A percentile compares a stretch with the other conserved stretches of the same genome.
Evolutionary conservation across 495 filamentous ascomycete species (phyloP).

Genomic region (Penicillium soppii): DNA sequence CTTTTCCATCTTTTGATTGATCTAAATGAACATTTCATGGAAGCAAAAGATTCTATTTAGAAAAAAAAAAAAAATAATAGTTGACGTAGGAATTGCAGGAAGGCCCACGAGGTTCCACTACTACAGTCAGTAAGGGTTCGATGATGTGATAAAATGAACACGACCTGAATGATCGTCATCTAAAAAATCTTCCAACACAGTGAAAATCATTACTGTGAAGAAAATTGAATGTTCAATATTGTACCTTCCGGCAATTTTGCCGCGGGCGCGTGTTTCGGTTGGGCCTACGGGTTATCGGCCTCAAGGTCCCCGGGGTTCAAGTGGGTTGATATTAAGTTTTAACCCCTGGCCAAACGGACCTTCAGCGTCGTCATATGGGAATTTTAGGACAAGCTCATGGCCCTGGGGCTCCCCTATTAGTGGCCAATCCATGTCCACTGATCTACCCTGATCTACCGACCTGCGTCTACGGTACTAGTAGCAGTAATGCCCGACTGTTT

Average conservation of each 20-base stretch:
- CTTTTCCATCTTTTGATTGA: neutral
- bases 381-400: neutral
- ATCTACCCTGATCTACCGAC: slow-evolving; percentile 5
- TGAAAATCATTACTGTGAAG: neutral
- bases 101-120: slow-evolving; percentile 2
- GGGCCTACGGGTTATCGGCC: neutral
- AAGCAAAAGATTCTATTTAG: neutral
- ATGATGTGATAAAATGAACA: slow-evolving; percentile 3
- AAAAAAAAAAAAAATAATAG: neutral
- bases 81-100: neutral
- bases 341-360: neutral
- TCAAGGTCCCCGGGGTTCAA: neutral
- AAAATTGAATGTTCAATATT: neutral
- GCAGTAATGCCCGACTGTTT: neutral
- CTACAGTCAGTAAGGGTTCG: neutral
- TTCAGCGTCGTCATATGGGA: neutral
- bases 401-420: neutral
- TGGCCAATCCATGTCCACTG: neutral
- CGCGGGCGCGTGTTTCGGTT: neutral
- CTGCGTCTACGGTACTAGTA: neutral
- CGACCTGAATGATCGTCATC: slow-evolving; percentile 1
- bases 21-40: neutral
- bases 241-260: neutral
- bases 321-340: slow-evolving; percentile 1
- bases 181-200: neutral